Conservation (phyloP, 148 eudicot species). For the Cornus controversa region DNA sequence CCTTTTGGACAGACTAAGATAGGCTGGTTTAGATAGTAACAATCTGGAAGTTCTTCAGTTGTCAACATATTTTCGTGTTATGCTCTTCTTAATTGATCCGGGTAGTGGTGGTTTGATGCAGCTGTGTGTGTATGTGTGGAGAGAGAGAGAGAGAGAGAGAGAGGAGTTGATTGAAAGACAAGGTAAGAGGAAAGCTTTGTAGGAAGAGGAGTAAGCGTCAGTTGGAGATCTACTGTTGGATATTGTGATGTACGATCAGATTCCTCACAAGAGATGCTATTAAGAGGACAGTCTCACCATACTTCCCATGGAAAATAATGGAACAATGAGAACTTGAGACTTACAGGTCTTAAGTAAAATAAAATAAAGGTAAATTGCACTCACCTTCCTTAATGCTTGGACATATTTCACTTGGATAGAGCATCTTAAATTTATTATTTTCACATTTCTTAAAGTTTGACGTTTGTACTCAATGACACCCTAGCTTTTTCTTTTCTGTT, state of each 20-base stretch:
- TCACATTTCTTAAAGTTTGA: too few species aligned
- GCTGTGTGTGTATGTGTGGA: not conserved
- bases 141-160: not conserved
- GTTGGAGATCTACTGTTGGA: slow-evolving; percentile 27
- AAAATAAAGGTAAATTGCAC: too few species aligned
- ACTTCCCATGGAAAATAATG: too few species aligned
- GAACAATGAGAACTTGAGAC: too few species aligned
- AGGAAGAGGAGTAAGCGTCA: slow-evolving; percentile 10
- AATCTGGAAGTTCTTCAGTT: slow-evolving; percentile 62
- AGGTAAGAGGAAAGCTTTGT: slow-evolving; percentile 20
- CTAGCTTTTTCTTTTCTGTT: too few species aligned
- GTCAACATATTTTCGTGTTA: slow-evolving; percentile 30
- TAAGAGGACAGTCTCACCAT: not conserved
- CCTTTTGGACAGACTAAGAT: slow-evolving; percentile 47
- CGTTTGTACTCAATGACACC: too few species aligned
- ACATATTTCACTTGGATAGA: too few species aligned
- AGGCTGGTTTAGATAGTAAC: slow-evolving; percentile 50
- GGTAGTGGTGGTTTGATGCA: not conserved
- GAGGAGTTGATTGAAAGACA: slow-evolving; percentile 5
- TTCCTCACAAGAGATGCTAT: slow-evolving; percentile 16
- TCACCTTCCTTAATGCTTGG: too few species aligned
- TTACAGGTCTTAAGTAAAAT: too few species aligned
- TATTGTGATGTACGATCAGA: slow-evolving; percentile 35
- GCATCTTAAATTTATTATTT: too few species aligned
- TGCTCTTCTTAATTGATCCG: not conserved